Percentiles rank a stretch among this genome's conserved stretches.
Conservation (phyloP, 1,139 yeast species). For the Yamadazyma jaroonii region DNA sequence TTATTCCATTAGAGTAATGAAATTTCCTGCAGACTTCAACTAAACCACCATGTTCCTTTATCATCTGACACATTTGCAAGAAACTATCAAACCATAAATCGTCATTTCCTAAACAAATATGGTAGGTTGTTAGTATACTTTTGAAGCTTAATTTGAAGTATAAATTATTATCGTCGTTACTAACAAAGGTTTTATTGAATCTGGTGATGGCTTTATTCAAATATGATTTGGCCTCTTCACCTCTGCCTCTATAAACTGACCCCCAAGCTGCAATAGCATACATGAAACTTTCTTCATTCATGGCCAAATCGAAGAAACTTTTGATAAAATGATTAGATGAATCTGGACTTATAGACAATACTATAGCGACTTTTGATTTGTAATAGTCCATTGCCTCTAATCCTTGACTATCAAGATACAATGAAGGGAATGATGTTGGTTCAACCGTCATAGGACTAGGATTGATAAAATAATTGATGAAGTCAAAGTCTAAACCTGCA, state of each 20-base stretch:
- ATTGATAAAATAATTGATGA: neutral
- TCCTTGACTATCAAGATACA: slow-evolving; percentile 18
- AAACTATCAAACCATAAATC: slow-evolving; percentile 32
- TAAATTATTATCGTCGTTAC: slow-evolving; percentile 1
- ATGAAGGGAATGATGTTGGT: slow-evolving; percentile 7
- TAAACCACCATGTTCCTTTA: slow-evolving; percentile 58
- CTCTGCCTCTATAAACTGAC: slow-evolving; percentile 20
- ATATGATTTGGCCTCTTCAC: slow-evolving; percentile 19
- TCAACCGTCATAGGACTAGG: neutral
- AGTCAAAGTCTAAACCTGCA: neutral
- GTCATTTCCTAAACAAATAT: slow-evolving; percentile 43
- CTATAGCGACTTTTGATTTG: slow-evolving; percentile 18
- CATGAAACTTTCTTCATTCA: slow-evolving; percentile 35
- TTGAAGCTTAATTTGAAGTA: slow-evolving; percentile 12
- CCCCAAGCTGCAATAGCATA: slow-evolving; percentile 49
- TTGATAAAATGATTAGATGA: slow-evolving; percentile 44
- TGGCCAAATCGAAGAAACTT: slow-evolving; percentile 41
- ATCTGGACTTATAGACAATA: slow-evolving; percentile 25
- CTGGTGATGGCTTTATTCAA: slow-evolving; percentile 6
- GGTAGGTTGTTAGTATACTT: slow-evolving; percentile 9
- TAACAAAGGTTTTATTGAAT: slow-evolving; percentile 9
- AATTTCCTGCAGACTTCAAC: slow-evolving; percentile 13
- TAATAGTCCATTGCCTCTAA: slow-evolving; percentile 17
- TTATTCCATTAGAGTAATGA: slow-evolving; percentile 18
- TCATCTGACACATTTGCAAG: slow-evolving; percentile 34